Evolutionary conservation across 2,329 filamentous ascomycete species (phyloP).

Genomic region (Arthrobotrys megalospora): DNA sequence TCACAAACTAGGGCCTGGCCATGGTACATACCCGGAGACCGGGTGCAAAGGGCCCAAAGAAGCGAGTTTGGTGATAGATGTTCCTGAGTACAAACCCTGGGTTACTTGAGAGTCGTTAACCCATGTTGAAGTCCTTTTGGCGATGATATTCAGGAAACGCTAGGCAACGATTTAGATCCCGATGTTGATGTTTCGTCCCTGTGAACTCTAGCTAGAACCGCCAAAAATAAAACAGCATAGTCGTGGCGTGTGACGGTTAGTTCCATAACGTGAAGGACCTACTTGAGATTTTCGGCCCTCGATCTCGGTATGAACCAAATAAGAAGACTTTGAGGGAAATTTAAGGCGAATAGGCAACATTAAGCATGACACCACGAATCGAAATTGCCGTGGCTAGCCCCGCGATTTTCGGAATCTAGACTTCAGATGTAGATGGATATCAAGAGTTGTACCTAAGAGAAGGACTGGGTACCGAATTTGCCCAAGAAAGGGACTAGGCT

Average conservation of each 20-base stretch:
- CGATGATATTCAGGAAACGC: constrained; percentile 1
- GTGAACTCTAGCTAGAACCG: constrained; percentile 30
- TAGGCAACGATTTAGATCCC: constrained; percentile 34
- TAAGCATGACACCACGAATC: constrained; percentile 8
- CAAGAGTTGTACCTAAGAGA: constrained; percentile 5
- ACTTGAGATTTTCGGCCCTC: background rate
- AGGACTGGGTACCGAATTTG: constrained; percentile 1
- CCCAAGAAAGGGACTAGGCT: constrained; percentile 1
- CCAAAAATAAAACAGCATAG: constrained; percentile 9
- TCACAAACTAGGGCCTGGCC: constrained; percentile 28
- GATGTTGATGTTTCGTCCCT: constrained; percentile 4
- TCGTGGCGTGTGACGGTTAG: constrained; percentile 5
- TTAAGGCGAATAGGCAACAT: constrained; percentile 13
- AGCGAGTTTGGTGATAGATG: background rate
- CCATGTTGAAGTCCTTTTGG: background rate
- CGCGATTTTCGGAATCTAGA: constrained; percentile 17
- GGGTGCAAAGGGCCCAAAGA: constrained; percentile 19
- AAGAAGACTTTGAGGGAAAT: constrained; percentile 18
- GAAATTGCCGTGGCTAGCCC: constrained; percentile 7
- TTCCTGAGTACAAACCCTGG: background rate
- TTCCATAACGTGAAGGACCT: constrained; percentile 34
- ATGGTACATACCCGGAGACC: constrained; percentile 36
- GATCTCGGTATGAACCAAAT: constrained; percentile 22
- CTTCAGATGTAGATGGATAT: constrained; percentile 3
- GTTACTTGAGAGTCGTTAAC: background rate